Percentiles rank a stretch among this genome's conserved stretches.
Conservation (phyloP, 2,329 filamentous ascomycete genomes). For the Seiridium cupressi region DNA sequence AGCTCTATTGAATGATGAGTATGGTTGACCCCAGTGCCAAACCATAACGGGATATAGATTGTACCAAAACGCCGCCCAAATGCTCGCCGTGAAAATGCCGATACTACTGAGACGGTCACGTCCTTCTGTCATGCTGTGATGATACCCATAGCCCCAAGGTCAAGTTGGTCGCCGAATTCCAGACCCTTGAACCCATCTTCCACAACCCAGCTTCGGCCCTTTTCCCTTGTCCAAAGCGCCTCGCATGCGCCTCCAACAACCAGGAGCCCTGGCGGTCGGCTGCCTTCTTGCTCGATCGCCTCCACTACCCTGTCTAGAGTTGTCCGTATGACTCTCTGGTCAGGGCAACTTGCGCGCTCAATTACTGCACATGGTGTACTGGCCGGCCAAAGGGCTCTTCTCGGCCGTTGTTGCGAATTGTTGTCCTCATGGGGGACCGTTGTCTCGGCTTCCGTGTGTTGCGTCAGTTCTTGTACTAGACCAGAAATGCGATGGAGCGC, state of each 20-base stretch:
- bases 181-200: constrained; percentile 84
- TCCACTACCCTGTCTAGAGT: constrained; percentile 76
- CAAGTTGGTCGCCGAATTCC: constrained; percentile 40
- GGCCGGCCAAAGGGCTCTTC: constrained; percentile 63
- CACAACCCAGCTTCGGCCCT: constrained; percentile 70
- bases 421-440: constrained; percentile 22
- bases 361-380: constrained; percentile 88
- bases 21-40: no score
- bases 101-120: neutral
- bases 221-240: constrained; percentile 61
- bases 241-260: constrained; percentile 84
- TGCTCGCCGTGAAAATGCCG: constrained; percentile 1
- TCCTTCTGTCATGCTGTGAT: neutral
- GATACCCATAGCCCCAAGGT: neutral
- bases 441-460: constrained; percentile 29
- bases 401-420: neutral
- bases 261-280: constrained; percentile 81
- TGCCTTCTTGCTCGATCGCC: constrained; percentile 87
- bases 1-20: no score
- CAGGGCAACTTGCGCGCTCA: constrained; percentile 88
- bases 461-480: constrained; percentile 69
- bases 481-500: constrained; percentile 80
- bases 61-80: neutral
- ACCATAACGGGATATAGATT: no score
- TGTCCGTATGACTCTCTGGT: constrained; percentile 89